These are phyloP conservation scores for Lentinula sp. DNA, from an alignment of 768 basidiomycete species.

Conservation along the genomic window DNA sequence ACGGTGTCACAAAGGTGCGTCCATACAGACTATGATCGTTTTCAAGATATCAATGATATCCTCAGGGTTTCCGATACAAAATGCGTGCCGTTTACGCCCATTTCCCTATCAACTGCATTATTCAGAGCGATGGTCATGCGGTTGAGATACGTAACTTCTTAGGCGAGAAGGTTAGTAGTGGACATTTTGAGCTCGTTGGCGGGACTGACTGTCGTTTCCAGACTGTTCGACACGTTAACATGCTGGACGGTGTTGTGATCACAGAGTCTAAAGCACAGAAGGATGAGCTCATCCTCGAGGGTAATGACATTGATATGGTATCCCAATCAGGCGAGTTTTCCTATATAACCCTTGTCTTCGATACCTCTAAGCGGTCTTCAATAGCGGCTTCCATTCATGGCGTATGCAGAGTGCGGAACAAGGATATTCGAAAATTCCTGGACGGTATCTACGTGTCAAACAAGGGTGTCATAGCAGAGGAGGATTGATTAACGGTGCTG, in stretches of 20 bases:
- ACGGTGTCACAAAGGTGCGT: constrained; percentile 87
- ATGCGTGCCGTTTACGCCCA: constrained; percentile 99
- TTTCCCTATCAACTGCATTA: constrained; percentile 99
- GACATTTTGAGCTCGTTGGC: background rate
- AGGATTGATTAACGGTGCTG: constrained; percentile 28
- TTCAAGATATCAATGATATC: background rate
- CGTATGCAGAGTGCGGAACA: constrained; percentile 95
- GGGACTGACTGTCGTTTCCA: constrained; percentile 20
- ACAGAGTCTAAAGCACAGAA: constrained; percentile 88
- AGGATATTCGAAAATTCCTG: constrained; percentile 99
- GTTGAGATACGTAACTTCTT: constrained; percentile 95
- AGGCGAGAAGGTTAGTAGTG: constrained; percentile 73
- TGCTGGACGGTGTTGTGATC: constrained; percentile 85
- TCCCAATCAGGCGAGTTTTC: constrained; percentile 79
- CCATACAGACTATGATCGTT: background rate
- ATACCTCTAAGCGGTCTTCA: background rate
- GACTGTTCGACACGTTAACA: constrained; percentile 88
- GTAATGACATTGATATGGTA: constrained; percentile 94
- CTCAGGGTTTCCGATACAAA: constrained; percentile 98
- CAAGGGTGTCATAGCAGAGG: constrained; percentile 56
- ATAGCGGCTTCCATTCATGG: constrained; percentile 95
- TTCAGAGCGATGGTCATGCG: constrained; percentile 63
- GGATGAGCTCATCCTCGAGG: constrained; percentile 91
- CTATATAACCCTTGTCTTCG: background rate
- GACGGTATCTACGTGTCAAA: constrained; percentile 92